phyloP scores from a whole-genome alignment of 306 rosid genomes.

The Psophocarpus tetragonolobus region DNA sequence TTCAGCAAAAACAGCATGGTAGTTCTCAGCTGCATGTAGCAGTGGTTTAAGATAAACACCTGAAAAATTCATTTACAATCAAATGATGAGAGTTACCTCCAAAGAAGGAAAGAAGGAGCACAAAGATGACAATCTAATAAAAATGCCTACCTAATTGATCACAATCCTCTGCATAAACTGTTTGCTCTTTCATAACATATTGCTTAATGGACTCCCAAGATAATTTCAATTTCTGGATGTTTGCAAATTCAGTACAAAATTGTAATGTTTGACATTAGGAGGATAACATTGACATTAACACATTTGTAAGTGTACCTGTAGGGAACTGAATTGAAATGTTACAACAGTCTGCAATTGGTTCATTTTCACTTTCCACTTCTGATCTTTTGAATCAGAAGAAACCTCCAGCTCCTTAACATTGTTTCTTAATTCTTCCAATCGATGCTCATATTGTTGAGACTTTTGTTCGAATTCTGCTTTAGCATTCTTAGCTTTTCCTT shows the following conservation, averaged over 20 bases:
- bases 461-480: slow-evolving; percentile 44
- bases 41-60: slow-evolving; percentile 47
- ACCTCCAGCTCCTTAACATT: slow-evolving; percentile 38
- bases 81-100: slow-evolving; percentile 8
- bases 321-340: slow-evolving; percentile 31
- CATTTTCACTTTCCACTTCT: slow-evolving; percentile 41
- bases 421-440: slow-evolving; percentile 46
- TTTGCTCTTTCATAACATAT: slow-evolving; percentile 31
- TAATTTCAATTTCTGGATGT: slow-evolving; percentile 43
- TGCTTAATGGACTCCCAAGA: slow-evolving; percentile 48
- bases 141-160: slow-evolving; percentile 36
- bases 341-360: slow-evolving; percentile 22
- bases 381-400: slow-evolving; percentile 34
- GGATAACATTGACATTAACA: slow-evolving; percentile 30
- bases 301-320: slow-evolving; percentile 44
- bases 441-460: slow-evolving; percentile 53
- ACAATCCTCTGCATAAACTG: slow-evolving; percentile 40
- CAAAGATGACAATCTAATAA: slow-evolving; percentile 14
- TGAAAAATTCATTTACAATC: slow-evolving; percentile 29
- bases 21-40: slow-evolving; percentile 39
- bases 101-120: background rate
- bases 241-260: slow-evolving; percentile 32
- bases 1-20: slow-evolving; percentile 43
- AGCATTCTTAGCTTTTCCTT: slow-evolving; percentile 42
- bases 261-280: slow-evolving; percentile 36